Evolutionary conservation across 495 filamentous ascomycete genomes (phyloP), one percentile per base, ranked within the genome.

Genomic region (Penicillium mononematosum): DNA sequence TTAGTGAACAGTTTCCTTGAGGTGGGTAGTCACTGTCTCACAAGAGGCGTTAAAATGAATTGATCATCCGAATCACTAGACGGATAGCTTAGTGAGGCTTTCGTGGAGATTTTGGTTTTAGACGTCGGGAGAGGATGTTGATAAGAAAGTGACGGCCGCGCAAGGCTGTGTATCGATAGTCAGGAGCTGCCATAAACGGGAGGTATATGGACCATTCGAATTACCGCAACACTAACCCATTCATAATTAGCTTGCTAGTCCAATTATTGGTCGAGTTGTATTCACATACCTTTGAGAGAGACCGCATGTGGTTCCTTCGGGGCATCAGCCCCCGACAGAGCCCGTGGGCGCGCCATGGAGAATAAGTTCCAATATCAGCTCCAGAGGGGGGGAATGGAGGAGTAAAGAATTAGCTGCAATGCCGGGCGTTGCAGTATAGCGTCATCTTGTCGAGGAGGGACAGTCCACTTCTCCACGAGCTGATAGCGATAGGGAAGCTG

Each of bases 221-320:
- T 69, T 68, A 85, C 81, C 82, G 78, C 55, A 85, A 47, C 7
- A 69, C 66, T 69, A 42, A 34, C 43, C 31, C 16, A 24, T 24
- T 17, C 10, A 49, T 20, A 22, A 17, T 52, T 7, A 55, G 62
- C 29, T 61, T 20, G 9, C 53, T n/a, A 4, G 22, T 25, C 49
- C 14, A 16, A 41, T 9, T 48, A 20, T 19, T 5, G 31, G 31
- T 34, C 5, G 31, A 24, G 34, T 9, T 32, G 44, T 55, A 38
- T 12, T 45, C 56, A 51, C 68, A 38, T 67, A 78, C 84, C 92
- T 80, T 96, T 97, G 25, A 97, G 71, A 52, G 90, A 95, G 36
- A 97, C 83, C 14, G 86, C 82, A 75, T 97, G 92, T 19, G 90
- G 87, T 63, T 89, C 89, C 67, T 90, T 91, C 32, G 82, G 77